These are phyloP conservation scores for Peniophora sp. DNA, from an alignment of 1,284 basidiomycete species.

Conservation along the genomic window DNA sequence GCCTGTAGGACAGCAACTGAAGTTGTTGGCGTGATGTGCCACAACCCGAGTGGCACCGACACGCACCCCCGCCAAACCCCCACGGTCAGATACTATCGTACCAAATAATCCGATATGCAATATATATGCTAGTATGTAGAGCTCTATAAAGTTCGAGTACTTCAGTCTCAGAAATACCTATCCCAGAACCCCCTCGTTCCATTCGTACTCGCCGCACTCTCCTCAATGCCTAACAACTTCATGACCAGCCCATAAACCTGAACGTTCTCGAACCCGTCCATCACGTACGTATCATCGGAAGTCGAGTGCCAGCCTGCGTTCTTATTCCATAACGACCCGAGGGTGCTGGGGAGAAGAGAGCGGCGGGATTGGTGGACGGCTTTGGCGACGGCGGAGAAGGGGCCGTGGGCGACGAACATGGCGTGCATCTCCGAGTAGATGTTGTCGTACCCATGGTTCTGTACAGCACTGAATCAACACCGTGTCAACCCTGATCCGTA, in stretches of 20 bases:
- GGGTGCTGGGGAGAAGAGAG: conserved; percentile 17
- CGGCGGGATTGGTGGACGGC: conserved; percentile 29
- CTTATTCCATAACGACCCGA: conserved; percentile 18
- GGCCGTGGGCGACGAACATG: conserved; percentile 85
- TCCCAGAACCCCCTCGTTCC: conserved; percentile 80
- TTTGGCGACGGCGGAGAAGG: conserved; percentile 68
- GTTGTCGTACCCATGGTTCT: conserved; percentile 87
- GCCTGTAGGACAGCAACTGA: too few species aligned
- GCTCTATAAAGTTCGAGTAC: conserved; percentile 1
- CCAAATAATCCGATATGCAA: too few species aligned
- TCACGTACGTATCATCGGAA: conserved; percentile 56
- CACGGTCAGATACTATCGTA: too few species aligned
- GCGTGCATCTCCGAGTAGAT: conserved; percentile 73
- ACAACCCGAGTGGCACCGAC: too few species aligned
- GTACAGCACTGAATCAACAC: conserved; percentile 1
- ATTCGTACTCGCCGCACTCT: conserved; percentile 57
- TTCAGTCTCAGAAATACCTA: conserved; percentile 43
- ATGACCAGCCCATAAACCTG: conserved; percentile 81
- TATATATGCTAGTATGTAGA: too few species aligned
- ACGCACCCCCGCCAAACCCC: too few species aligned
- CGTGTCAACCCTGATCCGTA: conserved; percentile 1
- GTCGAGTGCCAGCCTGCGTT: conserved; percentile 63
- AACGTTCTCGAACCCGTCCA: conserved; percentile 77
- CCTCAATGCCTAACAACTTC: conserved; percentile 62
- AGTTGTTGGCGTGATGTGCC: too few species aligned